Conservation (phyloP, 2,329 filamentous ascomycete genomes). For the Ophiostoma pallidulum region DNA sequence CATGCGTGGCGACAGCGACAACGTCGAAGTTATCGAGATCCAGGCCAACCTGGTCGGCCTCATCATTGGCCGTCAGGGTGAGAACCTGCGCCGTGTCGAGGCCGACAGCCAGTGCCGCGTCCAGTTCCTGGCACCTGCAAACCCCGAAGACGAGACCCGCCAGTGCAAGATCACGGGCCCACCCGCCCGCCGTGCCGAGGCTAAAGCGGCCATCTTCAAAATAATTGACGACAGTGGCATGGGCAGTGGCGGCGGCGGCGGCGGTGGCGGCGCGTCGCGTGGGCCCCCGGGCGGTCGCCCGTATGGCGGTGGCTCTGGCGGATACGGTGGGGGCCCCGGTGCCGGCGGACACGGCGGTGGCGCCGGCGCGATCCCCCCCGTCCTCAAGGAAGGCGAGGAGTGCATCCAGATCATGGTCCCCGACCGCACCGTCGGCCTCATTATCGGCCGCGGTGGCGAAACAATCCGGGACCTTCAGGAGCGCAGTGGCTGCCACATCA, state of each 20-base stretch:
- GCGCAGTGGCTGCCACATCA: conserved; percentile 86
- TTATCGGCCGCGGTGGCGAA: conserved; percentile 88
- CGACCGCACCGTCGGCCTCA: conserved; percentile 82
- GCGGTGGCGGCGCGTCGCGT: conserved; percentile 23
- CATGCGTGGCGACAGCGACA: conserved; percentile 42
- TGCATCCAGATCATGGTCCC: conserved; percentile 91
- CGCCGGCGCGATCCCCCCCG: conserved; percentile 23
- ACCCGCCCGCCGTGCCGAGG: conserved; percentile 61
- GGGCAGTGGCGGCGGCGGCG: conserved; percentile 35
- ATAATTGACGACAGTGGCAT: conserved; percentile 78
- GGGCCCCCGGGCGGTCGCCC: not conserved
- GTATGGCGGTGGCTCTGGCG: conserved; percentile 16
- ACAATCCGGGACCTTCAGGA: conserved; percentile 90
- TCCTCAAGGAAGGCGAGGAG: conserved; percentile 69
- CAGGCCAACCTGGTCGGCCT: conserved; percentile 80
- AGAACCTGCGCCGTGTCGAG: conserved; percentile 80
- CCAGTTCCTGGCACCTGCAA: conserved; percentile 73
- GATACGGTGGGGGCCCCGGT: conserved; percentile 19
- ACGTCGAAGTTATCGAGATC: conserved; percentile 73
- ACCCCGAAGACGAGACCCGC: conserved; percentile 60
- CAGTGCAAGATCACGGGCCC: conserved; percentile 80
- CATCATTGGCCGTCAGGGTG: conserved; percentile 83
- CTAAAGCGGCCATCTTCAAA: conserved; percentile 72
- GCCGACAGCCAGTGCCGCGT: conserved; percentile 73
- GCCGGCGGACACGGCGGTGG: conserved; percentile 27